Conservation (phyloP, 306 rosid genomes). For the Vigna angularis region DNA sequence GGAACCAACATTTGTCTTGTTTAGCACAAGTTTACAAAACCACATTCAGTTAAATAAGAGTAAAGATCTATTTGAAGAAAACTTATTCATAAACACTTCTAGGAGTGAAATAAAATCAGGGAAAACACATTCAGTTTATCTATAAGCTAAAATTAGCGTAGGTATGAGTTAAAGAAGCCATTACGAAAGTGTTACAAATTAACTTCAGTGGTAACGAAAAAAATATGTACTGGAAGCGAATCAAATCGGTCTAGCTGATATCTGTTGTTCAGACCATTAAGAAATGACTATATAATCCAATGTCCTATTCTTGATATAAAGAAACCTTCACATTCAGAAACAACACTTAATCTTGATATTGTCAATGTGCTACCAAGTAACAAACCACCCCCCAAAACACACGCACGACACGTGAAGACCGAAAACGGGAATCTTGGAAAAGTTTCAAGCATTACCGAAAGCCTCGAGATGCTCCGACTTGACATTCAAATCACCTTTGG, state of each 20-base stretch:
- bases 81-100: too few relatives aligned
- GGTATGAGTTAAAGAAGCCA: too few relatives aligned
- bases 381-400: neutral
- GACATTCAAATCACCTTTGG: slow-evolving; percentile 94
- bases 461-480: slow-evolving; percentile 74
- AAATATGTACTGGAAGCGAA: neutral
- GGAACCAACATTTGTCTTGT: slow-evolving; percentile 35
- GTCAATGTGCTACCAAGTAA: too few relatives aligned
- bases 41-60: slow-evolving; percentile 11
- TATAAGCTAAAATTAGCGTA: too few relatives aligned
- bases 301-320: neutral
- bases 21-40: slow-evolving; percentile 16
- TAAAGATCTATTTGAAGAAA: neutral
- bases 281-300: neutral
- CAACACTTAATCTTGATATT: neutral
- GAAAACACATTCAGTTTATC: too few relatives aligned
- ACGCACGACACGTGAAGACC: neutral
- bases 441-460: slow-evolving; percentile 60
- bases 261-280: neutral
- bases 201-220: neutral
- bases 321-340: slow-evolving; percentile 24
- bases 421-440: neutral
- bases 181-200: too few relatives aligned
- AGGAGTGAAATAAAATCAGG: too few relatives aligned
- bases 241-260: neutral